These are phyloP conservation scores for Vanrija humicola DNA, from an alignment of 1,284 basidiomycete genomes.

Conservation along the genomic window DNA sequence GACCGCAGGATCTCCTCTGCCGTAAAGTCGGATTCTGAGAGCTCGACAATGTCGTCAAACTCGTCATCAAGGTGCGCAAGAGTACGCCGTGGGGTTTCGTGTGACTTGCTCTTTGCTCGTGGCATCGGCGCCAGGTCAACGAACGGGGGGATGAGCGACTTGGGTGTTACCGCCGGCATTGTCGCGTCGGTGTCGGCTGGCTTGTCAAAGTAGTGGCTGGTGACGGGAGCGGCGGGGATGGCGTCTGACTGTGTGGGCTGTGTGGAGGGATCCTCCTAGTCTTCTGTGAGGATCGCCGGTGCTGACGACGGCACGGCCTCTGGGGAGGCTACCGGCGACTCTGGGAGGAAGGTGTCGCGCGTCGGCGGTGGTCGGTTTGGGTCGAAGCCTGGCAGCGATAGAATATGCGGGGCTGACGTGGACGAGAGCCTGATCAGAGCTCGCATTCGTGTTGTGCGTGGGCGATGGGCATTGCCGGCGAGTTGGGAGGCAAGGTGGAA, in stretches of 20 bases:
- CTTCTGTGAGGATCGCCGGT: no score
- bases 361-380: not conserved
- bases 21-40: slow-evolving; percentile 6
- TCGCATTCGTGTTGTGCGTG: no score
- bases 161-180: not conserved
- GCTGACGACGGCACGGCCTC: not conserved
- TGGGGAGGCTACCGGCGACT: not conserved
- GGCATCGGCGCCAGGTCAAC: not conserved
- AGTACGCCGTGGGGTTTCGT: no score
- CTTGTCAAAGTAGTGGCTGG: no score
- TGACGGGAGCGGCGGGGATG: no score
- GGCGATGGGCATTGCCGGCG: no score
- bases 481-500: no score
- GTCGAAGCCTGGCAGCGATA: not conserved
- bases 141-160: not conserved
- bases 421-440: no score
- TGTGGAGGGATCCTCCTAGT: no score
- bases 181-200: no score
- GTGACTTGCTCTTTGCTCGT: not conserved
- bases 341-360: not conserved
- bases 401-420: no score
- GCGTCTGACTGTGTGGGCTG: no score
- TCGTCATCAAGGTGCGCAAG: not conserved
- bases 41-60: slow-evolving; percentile 12
- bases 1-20: slow-evolving; percentile 3